These are phyloP conservation scores for Knufia fluminis DNA, from an alignment of 2,329 filamentous ascomycete genomes.

Conservation along the genomic window DNA sequence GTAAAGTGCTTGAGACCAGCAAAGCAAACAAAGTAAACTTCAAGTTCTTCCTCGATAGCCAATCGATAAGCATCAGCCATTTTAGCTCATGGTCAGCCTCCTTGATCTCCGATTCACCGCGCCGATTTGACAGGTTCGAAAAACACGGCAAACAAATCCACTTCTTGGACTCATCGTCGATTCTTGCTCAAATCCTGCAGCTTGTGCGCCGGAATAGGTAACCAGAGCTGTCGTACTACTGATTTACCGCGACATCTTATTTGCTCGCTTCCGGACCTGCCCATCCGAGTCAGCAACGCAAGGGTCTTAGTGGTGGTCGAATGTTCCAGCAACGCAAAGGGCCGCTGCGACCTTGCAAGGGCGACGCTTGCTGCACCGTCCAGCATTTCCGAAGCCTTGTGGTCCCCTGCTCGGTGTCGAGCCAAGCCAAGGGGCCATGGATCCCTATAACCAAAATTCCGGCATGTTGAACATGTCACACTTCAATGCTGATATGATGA, in stretches of 20 bases:
- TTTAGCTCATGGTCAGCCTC: background rate
- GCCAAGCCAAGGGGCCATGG: background rate
- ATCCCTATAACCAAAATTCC: constrained; percentile 1
- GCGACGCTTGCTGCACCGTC: no score
- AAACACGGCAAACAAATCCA: background rate
- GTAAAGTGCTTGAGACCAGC: background rate
- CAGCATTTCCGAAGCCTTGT: no score
- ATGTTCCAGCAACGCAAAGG: background rate
- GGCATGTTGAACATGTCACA: constrained; percentile 16
- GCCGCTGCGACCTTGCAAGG: no score
- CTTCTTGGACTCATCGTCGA: background rate
- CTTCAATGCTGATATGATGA: constrained; percentile 18
- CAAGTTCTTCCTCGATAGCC: background rate
- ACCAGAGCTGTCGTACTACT: background rate
- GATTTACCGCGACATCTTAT: background rate
- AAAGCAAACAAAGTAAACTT: background rate
- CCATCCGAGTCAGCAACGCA: background rate
- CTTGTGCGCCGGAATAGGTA: background rate
- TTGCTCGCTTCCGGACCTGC: background rate
- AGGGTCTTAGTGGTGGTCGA: background rate
- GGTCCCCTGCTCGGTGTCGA: background rate
- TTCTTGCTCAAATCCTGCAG: background rate
- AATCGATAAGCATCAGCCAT: background rate
- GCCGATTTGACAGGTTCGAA: background rate
- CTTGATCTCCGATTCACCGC: background rate